These are phyloP conservation scores for Cytidiella melzeri DNA, from an alignment of 768 basidiomycete genomes.

Conservation along the genomic window DNA sequence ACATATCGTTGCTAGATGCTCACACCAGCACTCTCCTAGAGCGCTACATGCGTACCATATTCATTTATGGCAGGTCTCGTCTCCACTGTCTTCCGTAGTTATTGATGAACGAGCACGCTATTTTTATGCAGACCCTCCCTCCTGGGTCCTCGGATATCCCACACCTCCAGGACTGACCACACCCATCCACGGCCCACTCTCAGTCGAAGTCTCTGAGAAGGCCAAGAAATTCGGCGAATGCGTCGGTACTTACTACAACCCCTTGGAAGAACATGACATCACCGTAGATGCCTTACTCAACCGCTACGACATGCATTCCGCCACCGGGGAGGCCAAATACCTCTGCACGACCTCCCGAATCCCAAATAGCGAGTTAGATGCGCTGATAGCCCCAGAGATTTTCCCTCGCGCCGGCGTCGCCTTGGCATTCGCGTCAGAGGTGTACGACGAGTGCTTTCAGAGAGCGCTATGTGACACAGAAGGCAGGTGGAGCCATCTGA, in stretches of 20 bases:
- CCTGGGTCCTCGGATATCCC: background rate
- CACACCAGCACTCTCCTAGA: background rate
- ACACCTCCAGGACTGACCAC: background rate
- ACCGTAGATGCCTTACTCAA: background rate
- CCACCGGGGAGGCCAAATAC: background rate
- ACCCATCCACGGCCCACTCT: background rate
- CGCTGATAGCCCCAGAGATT: background rate
- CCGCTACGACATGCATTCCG: background rate
- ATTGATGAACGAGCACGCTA: background rate
- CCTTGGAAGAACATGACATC: background rate
- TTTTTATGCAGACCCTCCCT: background rate
- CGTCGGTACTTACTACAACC: background rate
- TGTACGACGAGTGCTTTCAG: background rate
- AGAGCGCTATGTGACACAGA: background rate
- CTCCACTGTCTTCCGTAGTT: background rate
- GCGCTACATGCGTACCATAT: slow-evolving; percentile 1
- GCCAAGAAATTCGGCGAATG: background rate
- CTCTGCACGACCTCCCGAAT: background rate
- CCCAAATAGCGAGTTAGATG: background rate
- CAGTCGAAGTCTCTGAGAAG: background rate
- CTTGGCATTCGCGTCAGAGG: background rate
- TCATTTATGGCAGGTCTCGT: background rate
- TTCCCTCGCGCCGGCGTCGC: too few species aligned
- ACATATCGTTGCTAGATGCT: background rate
- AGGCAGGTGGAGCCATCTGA: background rate